Conservation (phyloP, 106 monocot species). For the Agapanthus africanus region DNA sequence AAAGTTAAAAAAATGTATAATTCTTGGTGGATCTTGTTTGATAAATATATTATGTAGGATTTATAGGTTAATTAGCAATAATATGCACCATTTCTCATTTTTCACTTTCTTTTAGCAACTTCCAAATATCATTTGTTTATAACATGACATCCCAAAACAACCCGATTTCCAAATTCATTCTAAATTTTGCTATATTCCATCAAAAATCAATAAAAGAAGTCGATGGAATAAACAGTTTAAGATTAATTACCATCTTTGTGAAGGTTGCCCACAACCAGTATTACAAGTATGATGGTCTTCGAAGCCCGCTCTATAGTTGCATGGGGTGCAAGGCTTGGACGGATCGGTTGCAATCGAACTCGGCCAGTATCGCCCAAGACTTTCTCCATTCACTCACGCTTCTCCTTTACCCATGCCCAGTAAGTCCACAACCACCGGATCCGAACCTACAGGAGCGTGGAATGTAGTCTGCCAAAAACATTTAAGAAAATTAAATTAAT, state of each 20-base stretch:
- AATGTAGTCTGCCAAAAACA: constrained; percentile 37
- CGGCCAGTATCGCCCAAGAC: constrained; percentile 53
- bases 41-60: too few relatives aligned
- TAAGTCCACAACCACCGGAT: constrained; percentile 42
- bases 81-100: too few relatives aligned
- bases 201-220: too few relatives aligned
- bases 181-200: too few relatives aligned
- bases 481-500: not conserved
- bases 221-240: too few relatives aligned
- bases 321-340: constrained; percentile 10
- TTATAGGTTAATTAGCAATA: too few relatives aligned
- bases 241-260: constrained; percentile 32
- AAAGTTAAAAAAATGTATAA: too few relatives aligned
- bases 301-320: constrained; percentile 32
- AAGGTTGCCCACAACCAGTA: constrained; percentile 34
- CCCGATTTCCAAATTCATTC: too few relatives aligned
- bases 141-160: too few relatives aligned
- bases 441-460: constrained; percentile 35
- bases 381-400: constrained; percentile 54
- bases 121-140: too few relatives aligned
- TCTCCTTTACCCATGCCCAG: constrained; percentile 40
- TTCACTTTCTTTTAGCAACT: too few relatives aligned
- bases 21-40: too few relatives aligned
- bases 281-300: constrained; percentile 10
- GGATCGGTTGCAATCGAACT: constrained; percentile 1